These are phyloP conservation scores for Quercus aquifolioides DNA, from an alignment of 306 rosid species.

Conservation along the genomic window DNA sequence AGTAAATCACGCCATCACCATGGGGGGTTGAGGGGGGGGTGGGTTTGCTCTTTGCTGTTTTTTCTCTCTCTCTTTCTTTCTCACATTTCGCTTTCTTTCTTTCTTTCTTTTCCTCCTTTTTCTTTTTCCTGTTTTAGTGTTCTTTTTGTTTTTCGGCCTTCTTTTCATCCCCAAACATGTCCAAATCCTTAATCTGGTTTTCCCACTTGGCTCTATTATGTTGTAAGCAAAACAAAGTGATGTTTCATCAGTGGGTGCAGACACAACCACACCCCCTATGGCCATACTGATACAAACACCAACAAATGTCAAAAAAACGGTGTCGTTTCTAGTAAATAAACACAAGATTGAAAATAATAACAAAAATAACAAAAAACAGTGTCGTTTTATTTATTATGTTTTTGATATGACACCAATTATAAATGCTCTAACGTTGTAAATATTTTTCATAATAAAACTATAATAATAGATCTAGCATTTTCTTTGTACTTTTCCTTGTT, in stretches of 20 bases:
- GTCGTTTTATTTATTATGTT: too few species aligned
- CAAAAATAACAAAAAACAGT: too few species aligned
- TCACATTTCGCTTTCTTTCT: constrained; percentile 40
- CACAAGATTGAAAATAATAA: too few species aligned
- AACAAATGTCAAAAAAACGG: constrained; percentile 3
- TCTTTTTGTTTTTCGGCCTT: constrained; percentile 65
- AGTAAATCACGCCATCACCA: constrained; percentile 57
- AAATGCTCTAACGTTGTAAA: too few species aligned
- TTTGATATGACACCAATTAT: too few species aligned
- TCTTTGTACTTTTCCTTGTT: constrained; percentile 15
- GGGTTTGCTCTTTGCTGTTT: background rate
- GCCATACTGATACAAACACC: background rate
- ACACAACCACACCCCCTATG: background rate
- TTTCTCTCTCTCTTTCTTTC: background rate
- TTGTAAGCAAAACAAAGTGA: constrained; percentile 14
- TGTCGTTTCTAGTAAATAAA: background rate
- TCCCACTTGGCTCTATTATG: constrained; percentile 34
- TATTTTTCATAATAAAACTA: too few species aligned
- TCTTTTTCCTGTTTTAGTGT: constrained; percentile 58
- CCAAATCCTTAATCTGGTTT: constrained; percentile 20
- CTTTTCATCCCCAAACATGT: constrained; percentile 36
- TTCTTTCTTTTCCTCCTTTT: constrained; percentile 40
- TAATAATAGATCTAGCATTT: too few species aligned
- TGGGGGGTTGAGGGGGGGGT: constrained; percentile 15
- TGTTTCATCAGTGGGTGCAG: constrained; percentile 15